phyloP scores from a whole-genome alignment of 192 early-diverging fungal species.

The Kickxella alabastrina region DNA sequence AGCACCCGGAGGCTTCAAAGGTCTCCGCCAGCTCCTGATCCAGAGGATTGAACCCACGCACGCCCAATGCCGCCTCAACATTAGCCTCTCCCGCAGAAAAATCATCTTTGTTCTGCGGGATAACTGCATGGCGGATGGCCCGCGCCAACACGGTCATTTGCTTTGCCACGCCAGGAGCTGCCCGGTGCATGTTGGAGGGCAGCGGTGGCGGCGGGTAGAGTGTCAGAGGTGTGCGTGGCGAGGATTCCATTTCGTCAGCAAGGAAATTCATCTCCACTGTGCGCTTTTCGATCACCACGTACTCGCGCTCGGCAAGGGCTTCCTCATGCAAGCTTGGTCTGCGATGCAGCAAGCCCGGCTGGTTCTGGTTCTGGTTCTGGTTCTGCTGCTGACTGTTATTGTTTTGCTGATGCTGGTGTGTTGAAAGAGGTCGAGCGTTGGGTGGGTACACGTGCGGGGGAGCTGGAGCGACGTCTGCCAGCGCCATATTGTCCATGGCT shows the following conservation, averaged over 20 bases:
- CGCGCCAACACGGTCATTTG: slow-evolving; percentile 50
- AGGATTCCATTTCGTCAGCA: slow-evolving; percentile 63
- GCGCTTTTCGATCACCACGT: slow-evolving; percentile 70
- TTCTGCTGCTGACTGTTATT: not conserved
- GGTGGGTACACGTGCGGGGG: slow-evolving; percentile 3
- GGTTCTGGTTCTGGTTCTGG: not conserved
- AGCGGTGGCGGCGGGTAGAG: slow-evolving; percentile 39
- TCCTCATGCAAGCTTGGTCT: slow-evolving; percentile 21
- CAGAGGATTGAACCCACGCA: slow-evolving; percentile 35
- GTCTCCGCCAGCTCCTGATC: slow-evolving; percentile 36
- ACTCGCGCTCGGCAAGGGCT: slow-evolving; percentile 61
- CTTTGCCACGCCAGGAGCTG: slow-evolving; percentile 38
- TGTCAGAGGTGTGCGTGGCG: slow-evolving; percentile 35
- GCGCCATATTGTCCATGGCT: not conserved
- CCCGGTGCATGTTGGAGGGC: slow-evolving; percentile 21
- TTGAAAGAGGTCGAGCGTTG: not conserved
- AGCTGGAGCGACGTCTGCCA: not conserved
- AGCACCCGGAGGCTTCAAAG: slow-evolving; percentile 36
- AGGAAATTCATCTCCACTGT: slow-evolving; percentile 71
- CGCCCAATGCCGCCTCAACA: slow-evolving; percentile 33
- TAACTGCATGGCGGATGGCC: slow-evolving; percentile 40
- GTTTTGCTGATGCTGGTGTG: not conserved
- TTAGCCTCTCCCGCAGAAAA: slow-evolving; percentile 33
- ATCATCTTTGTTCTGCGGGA: slow-evolving; percentile 35
- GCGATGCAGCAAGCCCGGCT: slow-evolving; percentile 27